Evolutionary conservation across 352 stramenopile species (phyloP), one percentile per base, ranked within the genome.

Genomic region (Globisporangium barbulae): DNA sequence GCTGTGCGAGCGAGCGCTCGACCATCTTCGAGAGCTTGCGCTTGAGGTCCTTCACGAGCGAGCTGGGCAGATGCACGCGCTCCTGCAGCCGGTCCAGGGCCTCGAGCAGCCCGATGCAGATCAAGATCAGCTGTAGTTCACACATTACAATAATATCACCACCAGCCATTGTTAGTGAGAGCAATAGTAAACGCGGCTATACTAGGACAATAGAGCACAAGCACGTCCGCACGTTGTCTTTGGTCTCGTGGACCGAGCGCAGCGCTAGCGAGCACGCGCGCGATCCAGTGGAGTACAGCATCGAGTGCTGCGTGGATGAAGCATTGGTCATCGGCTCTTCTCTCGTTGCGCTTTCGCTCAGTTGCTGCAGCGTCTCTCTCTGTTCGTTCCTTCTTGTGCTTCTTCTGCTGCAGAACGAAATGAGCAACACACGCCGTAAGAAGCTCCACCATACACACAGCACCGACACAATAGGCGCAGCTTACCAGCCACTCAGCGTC

Each of bases 41-140:
- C 72, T 88, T 89, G 44, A 94, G 71, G 41, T 92, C 79, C 41
- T 91, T 92, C 9, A 94, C 81, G 25, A 94, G 68, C 42, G 74
- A 76, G 47, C 74, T 81, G 48, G 85, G 79, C 25, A 94, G 50
- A 56, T 85, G 81, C 53, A 94, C 72, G 0, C 78, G 78, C 62
- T 90, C 78, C 65, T 94, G 85, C 22, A 94, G 61, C 5, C 74
- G 78, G 69, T 94, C 85, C 37, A 94, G 65, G 22, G 85, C 85
- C 44, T 91, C 85, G 19, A 94, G 62, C 31, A 94, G 72, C 0
- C 79, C 81, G 25, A 94, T 85, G 56, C 85, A 94, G 41, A 94
- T 80, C 61, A 92, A 56, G 60, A 94, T 72, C 48, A 94, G 79
- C 85, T 94, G 58, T 3, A 47, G 41, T 7, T n/a, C 22, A 53